Evolutionary conservation across 148 eudicot genomes (phyloP).

Genomic region (Vaccinium darrowii): DNA sequence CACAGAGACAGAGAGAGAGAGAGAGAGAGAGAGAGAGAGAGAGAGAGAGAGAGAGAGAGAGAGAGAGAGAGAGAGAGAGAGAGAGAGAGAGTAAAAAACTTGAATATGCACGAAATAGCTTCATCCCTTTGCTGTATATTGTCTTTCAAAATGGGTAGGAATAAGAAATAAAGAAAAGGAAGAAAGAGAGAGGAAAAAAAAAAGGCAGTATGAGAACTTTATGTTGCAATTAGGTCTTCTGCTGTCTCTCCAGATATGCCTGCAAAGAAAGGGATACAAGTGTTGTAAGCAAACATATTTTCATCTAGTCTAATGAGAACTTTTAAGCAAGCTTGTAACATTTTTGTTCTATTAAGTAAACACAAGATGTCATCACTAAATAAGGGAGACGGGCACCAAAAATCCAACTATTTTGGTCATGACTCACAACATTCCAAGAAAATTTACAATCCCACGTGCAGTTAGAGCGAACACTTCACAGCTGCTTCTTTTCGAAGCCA

Average conservation of each 20-base stretch:
- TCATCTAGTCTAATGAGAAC: background rate
- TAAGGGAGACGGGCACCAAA: background rate
- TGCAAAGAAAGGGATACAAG: background rate
- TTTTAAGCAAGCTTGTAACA: background rate
- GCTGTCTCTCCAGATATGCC: too few species aligned
- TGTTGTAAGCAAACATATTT: background rate
- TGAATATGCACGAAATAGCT: background rate
- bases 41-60: too few species aligned
- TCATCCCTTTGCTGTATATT: background rate
- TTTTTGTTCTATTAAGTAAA: background rate
- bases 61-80: background rate
- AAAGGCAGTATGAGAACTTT: background rate
- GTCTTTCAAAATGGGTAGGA: background rate
- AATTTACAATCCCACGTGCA: background rate
- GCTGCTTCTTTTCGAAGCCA: too few species aligned
- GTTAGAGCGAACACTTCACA: too few species aligned
- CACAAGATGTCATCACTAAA: background rate
- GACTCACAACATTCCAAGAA: background rate
- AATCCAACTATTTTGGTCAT: background rate
- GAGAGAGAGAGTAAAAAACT: background rate
- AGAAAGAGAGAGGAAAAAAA: background rate
- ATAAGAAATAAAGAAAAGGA: background rate
- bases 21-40: too few species aligned
- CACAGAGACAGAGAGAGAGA: too few species aligned
- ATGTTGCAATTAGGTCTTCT: too few species aligned